These are phyloP conservation scores for Exophiala mesophila DNA, from an alignment of 2,329 filamentous ascomycete genomes.

Conservation along the genomic window DNA sequence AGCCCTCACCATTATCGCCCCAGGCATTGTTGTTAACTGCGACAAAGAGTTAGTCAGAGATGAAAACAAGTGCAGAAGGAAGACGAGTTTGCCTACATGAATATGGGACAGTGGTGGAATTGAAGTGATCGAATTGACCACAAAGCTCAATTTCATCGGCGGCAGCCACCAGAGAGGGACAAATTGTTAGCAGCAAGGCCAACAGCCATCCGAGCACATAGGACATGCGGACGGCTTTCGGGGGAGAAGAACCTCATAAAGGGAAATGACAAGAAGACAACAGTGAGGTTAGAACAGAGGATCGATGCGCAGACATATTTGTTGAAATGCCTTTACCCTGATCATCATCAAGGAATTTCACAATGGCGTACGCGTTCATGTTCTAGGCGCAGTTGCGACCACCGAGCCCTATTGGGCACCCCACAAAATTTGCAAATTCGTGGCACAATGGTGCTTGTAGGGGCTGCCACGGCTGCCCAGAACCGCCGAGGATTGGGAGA, in stretches of 20 bases:
- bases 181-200: neutral
- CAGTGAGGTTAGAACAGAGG: too few relatives aligned
- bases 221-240: slow-evolving; percentile 1
- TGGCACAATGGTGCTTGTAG: neutral
- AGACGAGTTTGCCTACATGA: slow-evolving; percentile 7
- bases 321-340: too few relatives aligned
- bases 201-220: neutral
- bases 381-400: too few relatives aligned
- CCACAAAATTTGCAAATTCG: too few relatives aligned
- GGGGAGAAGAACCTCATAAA: neutral
- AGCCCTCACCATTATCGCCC: slow-evolving; percentile 12
- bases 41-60: neutral
- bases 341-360: too few relatives aligned
- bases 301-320: too few relatives aligned
- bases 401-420: too few relatives aligned
- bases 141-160: slow-evolving; percentile 9
- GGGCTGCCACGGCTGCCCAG: neutral
- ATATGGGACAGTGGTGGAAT: slow-evolving; percentile 15
- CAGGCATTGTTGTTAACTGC: slow-evolving; percentile 20
- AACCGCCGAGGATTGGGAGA: neutral
- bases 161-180: neutral
- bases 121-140: slow-evolving; percentile 11
- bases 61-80: neutral
- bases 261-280: too few relatives aligned
- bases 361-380: too few relatives aligned